Conservation (phyloP, 148 eudicot species). For the Arbutus unedo region DNA sequence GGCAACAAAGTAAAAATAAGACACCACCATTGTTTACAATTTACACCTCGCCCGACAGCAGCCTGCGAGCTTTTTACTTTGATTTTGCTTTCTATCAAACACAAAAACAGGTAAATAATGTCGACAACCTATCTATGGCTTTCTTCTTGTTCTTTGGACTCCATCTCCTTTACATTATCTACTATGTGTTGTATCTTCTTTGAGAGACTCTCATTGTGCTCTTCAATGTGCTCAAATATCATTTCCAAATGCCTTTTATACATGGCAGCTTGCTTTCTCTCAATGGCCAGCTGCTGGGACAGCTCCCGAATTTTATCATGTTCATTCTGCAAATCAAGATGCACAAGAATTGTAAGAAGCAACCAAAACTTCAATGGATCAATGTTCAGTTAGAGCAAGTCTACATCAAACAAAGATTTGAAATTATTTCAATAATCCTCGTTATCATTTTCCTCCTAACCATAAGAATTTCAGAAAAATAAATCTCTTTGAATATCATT, state of each 20-base stretch:
- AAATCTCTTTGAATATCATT: background rate
- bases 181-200: conserved; percentile 70
- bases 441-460: background rate
- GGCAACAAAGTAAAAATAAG: conserved; percentile 7
- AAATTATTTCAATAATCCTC: background rate
- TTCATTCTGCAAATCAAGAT: conserved; percentile 55
- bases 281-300: conserved; percentile 80
- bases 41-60: conserved; percentile 7
- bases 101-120: conserved; percentile 12
- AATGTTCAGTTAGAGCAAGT: background rate
- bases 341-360: background rate
- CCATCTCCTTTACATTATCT: conserved; percentile 69
- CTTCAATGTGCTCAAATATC: conserved; percentile 86
- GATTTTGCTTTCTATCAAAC: conserved; percentile 2
- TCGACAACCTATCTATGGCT: conserved; percentile 39
- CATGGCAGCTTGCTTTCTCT: conserved; percentile 73
- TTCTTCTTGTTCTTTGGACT: conserved; percentile 48
- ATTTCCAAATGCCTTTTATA: conserved; percentile 86
- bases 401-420: background rate
- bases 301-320: conserved; percentile 83
- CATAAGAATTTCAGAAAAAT: background rate
- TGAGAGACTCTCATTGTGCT: conserved; percentile 72
- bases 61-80: conserved; percentile 4
- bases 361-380: background rate
- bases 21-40: background rate